A percentile compares a stretch with the other conserved stretches of the same genome.
phyloP scores from a whole-genome alignment of 2,329 filamentous ascomycete genomes.

The Fusarium chaquense region DNA sequence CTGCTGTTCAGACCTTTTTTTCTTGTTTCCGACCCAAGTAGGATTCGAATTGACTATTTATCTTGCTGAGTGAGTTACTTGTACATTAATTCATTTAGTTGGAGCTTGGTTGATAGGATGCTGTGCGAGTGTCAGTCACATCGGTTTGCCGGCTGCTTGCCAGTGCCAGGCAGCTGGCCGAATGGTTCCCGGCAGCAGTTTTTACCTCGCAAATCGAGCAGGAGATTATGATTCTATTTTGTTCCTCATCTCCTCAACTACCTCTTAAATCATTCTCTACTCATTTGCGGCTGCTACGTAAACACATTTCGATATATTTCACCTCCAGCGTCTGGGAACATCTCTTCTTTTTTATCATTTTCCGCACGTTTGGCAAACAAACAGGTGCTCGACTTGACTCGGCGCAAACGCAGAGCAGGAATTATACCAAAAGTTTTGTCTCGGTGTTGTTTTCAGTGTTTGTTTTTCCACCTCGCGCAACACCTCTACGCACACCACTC shows the following conservation, averaged over 20 bases:
- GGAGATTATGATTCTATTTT: constrained; percentile 1
- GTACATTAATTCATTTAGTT: not conserved
- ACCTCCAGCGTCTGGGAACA: not conserved
- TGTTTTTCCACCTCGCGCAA: constrained; percentile 9
- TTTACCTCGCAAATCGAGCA: not conserved
- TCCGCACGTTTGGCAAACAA: constrained; percentile 28
- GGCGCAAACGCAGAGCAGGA: constrained; percentile 11
- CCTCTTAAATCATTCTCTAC: not conserved
- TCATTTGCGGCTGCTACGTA: not conserved
- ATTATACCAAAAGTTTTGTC: constrained; percentile 5
- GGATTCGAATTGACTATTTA: not conserved
- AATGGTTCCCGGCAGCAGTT: not conserved
- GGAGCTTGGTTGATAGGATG: not conserved
- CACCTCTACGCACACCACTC: not conserved
- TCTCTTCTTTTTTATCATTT: constrained; percentile 3
- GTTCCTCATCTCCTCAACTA: not conserved
- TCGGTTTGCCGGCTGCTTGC: constrained; percentile 8
- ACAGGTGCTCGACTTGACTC: not conserved
- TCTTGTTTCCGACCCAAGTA: not conserved
- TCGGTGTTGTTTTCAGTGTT: constrained; percentile 11
- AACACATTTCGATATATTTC: constrained; percentile 8
- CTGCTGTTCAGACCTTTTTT: not conserved
- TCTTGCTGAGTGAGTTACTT: not conserved
- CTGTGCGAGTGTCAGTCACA: not conserved
- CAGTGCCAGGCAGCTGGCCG: constrained; percentile 19